Evolutionary conservation across 1,284 basidiomycete genomes (phyloP), one percentile per base, ranked within the genome.

Genomic region (Leccinum subspadiceum): DNA sequence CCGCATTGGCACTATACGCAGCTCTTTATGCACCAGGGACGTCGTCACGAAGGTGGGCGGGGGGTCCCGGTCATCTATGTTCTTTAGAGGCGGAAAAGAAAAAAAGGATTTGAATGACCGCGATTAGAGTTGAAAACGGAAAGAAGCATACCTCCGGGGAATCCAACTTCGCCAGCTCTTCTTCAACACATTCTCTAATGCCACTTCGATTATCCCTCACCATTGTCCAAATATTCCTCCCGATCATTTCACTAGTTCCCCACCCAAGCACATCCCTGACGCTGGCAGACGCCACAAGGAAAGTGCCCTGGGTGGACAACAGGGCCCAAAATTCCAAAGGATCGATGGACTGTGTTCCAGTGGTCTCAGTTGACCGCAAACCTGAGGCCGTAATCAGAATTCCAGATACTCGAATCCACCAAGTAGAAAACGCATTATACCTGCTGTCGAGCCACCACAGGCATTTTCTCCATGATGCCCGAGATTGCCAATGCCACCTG

Each of bases 191-290:
- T 26, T 62, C 59, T 51, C 59, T 60, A 50, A 64, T 46, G 51
- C 55, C 52, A 41, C 44, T 50, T 57, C 59, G 61, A 56, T 59
- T 54, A 64, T 70, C 76, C 41, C 68, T 68, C 53, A 80, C 63
- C 63, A 92, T 76, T 65, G 85, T 78, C 66, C 78, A 77, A 57
- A 92, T 71, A 52, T 80, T 79, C 73, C 84, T 81, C 61, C 90
- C 90, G 59, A 91, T 80, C 39, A 92, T 75, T 70, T 92, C 90
- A 52, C 83, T 81, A 5, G 84, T 79, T 57, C 83, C 81, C 81
- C 87, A 90, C 44, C 88, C 87, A 7, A 90, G 78, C 2, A 90
- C 76, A 52, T 82, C 79, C 57, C 76, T 73, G 53, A 84, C 78
- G 5, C 78, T 80, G 7, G 75, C 69, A 29, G 83, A 82, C 4